Conservation (phyloP, 1,284 basidiomycete genomes). For the Malassezia slooffiae region DNA sequence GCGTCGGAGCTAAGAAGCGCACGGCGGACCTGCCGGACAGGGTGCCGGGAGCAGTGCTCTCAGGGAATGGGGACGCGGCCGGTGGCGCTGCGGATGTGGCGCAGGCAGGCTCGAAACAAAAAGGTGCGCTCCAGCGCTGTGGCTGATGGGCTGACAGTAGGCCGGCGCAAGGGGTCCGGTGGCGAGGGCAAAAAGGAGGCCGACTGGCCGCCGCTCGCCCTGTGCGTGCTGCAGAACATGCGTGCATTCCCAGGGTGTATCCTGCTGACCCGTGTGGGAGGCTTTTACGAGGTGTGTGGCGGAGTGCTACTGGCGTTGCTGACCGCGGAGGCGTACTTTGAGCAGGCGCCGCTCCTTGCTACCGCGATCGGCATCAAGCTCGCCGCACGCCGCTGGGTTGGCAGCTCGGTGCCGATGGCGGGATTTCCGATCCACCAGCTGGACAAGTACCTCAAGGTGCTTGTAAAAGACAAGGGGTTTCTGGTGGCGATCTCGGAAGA, state of each 20-base stretch:
- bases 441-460: slow-evolving; percentile 41
- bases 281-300: slow-evolving; percentile 34
- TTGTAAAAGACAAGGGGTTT: slow-evolving; percentile 33
- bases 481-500: slow-evolving; percentile 44
- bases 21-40: too few relatives aligned
- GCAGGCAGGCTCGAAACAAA: too few relatives aligned
- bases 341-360: slow-evolving; percentile 34
- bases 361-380: slow-evolving; percentile 34
- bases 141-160: too few relatives aligned
- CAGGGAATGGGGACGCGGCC: too few relatives aligned
- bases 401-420: slow-evolving; percentile 36
- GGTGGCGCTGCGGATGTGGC: too few relatives aligned
- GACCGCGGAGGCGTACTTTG: slow-evolving; percentile 30
- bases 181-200: too few relatives aligned
- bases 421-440: slow-evolving; percentile 41
- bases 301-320: background rate
- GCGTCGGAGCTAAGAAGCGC: too few relatives aligned
- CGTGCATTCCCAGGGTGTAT: slow-evolving; percentile 32
- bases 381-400: slow-evolving; percentile 31
- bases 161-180: too few relatives aligned
- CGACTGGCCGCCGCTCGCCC: slow-evolving; percentile 36
- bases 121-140: too few relatives aligned
- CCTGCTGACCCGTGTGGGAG: slow-evolving; percentile 40
- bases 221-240: slow-evolving; percentile 34
- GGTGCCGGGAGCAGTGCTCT: too few relatives aligned